Percentiles rank a stretch among this genome's conserved stretches.
phyloP scores from a whole-genome alignment of 805 yeast species.

The Wickerhamiella alocasiicola region DNA sequence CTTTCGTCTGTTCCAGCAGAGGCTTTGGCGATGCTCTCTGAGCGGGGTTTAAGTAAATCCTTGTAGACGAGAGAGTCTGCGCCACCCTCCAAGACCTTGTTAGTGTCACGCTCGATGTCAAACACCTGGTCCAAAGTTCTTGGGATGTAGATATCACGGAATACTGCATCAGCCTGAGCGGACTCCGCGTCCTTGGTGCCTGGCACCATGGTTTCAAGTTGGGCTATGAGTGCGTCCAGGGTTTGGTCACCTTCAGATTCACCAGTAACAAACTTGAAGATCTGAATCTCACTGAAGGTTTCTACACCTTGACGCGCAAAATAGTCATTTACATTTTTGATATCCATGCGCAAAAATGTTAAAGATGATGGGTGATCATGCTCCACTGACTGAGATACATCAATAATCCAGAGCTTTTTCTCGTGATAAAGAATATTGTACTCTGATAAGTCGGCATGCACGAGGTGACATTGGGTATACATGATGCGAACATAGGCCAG shows the following conservation, averaged over 20 bases:
- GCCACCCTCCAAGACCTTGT: conserved; percentile 21
- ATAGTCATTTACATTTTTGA: conserved; percentile 85
- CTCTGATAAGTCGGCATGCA: conserved; percentile 95
- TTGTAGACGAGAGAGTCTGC: conserved; percentile 47
- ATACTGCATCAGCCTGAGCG: conserved; percentile 71
- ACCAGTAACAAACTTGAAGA: conserved; percentile 59
- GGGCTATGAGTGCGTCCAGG: conserved; percentile 20
- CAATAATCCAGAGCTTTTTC: conserved; percentile 70
- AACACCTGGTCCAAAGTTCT: conserved; percentile 43
- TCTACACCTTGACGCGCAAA: conserved; percentile 63
- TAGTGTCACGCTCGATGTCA: conserved; percentile 64
- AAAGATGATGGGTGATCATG: conserved; percentile 96
- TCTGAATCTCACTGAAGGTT: conserved; percentile 66
- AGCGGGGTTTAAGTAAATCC: conserved; percentile 24
- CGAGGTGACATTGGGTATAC: conserved; percentile 77
- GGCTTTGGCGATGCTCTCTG: conserved; percentile 24
- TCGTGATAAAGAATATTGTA: conserved; percentile 78
- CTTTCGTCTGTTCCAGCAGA: conserved; percentile 24
- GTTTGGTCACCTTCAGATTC: conserved; percentile 31
- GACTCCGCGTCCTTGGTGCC: conserved; percentile 29
- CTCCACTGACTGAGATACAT: conserved; percentile 94
- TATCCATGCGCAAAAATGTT: conserved; percentile 94
- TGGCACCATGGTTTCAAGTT: conserved; percentile 20
- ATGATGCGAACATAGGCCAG: conserved; percentile 73
- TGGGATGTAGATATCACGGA: conserved; percentile 70